Evolutionary conservation across 805 yeast genomes (phyloP), one percentile per base, ranked within the genome.

Genomic region (Starmerella apicola): DNA sequence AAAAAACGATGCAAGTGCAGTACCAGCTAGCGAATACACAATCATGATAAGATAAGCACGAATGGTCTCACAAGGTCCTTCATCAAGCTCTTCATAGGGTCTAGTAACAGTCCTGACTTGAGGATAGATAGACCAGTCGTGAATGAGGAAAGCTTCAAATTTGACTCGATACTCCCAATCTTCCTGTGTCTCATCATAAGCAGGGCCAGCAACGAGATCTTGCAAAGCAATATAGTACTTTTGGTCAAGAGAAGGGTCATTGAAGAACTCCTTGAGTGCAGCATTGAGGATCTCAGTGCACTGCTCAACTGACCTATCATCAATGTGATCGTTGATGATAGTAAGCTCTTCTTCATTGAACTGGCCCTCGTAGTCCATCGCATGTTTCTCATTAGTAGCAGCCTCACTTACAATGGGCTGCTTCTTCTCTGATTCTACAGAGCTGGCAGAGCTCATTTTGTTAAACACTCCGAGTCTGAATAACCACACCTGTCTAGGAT

Each of bases 91-190:
- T 46, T 72, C 79, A 34, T 52, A 59, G 1, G 76, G 69, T 17
- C 67, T 69, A 5, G 71, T 67, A 23, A 73, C 70, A 5, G 79
- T 67, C 23, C 80, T 58, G 15, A 75, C 75, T 51, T 74, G 78
- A 3, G 78, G 76, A 44, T 74, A 74, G 4, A 77, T 77, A 0
- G 78, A 72, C 55, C 67, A 68, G 44, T 53, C 59, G 31, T 45
- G 32, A 36, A 59, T 60, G 32, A 70, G 51, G 18, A 63, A 66
- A 3, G 74, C 74, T 42, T 68, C 67, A 20, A 64, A 51, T 39
- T 59, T 61, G 26, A 45, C 35, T 18, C 31, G n/a, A 1, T 32
- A 18, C 20, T 42, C 47, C 41, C 44, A 45, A 13, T 51, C 52
- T 4, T 60, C 60, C 5, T 32, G 36, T 5, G 30, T 23, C 8